A percentile compares a stretch with the other conserved stretches of the same genome.
Conservation (phyloP, 176 grass and related monocot species). For the Bothriochloa decipiens region DNA sequence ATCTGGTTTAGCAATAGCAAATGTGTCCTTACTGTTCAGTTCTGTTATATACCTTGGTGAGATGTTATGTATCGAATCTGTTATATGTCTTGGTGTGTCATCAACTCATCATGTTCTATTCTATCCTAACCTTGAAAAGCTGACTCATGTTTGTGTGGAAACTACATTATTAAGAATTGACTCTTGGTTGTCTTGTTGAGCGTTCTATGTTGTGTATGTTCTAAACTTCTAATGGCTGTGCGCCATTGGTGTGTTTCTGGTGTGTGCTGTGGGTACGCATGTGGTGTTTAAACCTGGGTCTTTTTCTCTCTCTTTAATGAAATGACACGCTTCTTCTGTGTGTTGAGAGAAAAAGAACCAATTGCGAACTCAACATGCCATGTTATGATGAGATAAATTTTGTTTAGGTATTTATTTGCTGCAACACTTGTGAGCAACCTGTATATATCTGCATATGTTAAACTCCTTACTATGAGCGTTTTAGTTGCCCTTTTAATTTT, state of each 20-base stretch:
- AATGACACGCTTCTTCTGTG: not conserved
- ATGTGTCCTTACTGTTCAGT: not conserved
- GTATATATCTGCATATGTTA: conserved; percentile 3
- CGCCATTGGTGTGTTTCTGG: not conserved
- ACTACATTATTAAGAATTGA: not conserved
- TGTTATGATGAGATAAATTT: conserved; percentile 5
- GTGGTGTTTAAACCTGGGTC: not conserved
- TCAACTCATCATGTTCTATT: not conserved
- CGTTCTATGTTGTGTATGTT: not conserved
- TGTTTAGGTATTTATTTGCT: not conserved
- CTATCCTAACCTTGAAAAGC: not conserved
- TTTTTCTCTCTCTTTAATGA: not conserved
- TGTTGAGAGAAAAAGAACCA: conserved; percentile 5
- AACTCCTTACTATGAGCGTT: not conserved
- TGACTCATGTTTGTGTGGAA: not conserved
- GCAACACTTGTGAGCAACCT: not conserved
- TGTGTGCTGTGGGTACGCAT: not conserved
- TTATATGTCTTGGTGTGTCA: not conserved
- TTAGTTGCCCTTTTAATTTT: not conserved
- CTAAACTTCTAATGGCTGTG: not conserved
- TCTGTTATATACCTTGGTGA: not conserved
- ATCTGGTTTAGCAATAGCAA: conserved; percentile 6
- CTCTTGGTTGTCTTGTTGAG: not conserved
- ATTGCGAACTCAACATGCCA: not conserved
- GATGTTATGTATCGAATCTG: not conserved